Percentiles rank a stretch among this genome's conserved stretches.
Conservation (phyloP, 2,329 filamentous ascomycete genomes). For the Colletotrichum tofieldiae region DNA sequence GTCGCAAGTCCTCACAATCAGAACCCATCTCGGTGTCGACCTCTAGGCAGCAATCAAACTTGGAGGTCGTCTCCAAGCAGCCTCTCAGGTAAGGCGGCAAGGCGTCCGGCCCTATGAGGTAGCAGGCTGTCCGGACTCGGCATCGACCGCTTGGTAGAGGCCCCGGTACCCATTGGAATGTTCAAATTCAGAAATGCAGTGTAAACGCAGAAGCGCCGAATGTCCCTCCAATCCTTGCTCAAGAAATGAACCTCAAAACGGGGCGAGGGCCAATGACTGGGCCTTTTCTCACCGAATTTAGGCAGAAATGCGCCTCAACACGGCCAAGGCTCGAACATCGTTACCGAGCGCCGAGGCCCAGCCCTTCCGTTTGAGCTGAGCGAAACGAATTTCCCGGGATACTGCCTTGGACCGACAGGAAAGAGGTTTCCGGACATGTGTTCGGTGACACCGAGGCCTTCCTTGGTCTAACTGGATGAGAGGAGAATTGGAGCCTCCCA, state of each 20-base stretch:
- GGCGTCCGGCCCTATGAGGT: neutral
- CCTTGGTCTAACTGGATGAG: neutral
- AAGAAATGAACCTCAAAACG: conserved; percentile 12
- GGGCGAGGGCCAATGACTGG: neutral
- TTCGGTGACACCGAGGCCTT: neutral
- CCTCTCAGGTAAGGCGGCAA: neutral
- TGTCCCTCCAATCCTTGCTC: neutral
- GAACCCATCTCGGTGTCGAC: neutral
- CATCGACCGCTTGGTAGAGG: neutral
- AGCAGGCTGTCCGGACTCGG: neutral
- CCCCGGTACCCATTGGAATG: neutral
- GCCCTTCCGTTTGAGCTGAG: neutral
- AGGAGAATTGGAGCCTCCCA: no score
- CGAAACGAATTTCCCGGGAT: no score
- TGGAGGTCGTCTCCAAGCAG: neutral
- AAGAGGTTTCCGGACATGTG: neutral
- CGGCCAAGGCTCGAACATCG: neutral
- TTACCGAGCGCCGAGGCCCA: neutral
- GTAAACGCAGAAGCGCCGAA: no score
- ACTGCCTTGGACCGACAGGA: neutral
- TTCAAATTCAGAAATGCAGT: neutral
- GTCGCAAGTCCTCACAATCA: neutral
- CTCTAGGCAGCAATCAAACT: neutral
- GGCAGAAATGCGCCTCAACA: conserved; percentile 21
- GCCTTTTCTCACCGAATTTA: conserved; percentile 9